Base-by-base conservation (phyloP, 2,329 filamentous ascomycete genomes). In the Diaporthe longicolla region DNA sequence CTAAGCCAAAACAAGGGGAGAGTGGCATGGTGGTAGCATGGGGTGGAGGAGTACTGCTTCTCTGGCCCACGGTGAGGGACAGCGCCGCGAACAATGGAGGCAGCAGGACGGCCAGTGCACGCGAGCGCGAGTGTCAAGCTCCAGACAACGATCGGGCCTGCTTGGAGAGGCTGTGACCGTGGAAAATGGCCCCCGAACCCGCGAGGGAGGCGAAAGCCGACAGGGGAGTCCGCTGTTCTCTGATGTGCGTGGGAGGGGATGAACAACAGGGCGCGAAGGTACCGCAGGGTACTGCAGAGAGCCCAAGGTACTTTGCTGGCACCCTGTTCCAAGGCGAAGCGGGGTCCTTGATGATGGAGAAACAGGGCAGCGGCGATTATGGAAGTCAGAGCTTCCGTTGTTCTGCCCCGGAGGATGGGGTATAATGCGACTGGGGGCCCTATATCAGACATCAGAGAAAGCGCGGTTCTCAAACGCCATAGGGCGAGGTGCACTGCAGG, bases 81-180 rank as follows among this genome's bases (percentile, higher is more conserved):
- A 80, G 78, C 86, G 85, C 86, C 86, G 87, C 85, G 81, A 81
- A 80, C 79, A 80, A 80, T 80, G 82, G 80, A 82, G 79, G 80
- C 77, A 81, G 81, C 82, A 84, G 83, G 79, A 82, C 82, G 81
- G 82, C 80, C 81, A 78, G 82, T 54, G 40, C 24, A 70, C 43
- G 55, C 63, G 52, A 71, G 65, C 43, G 73, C 75, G 72, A 77
- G 74, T 70, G 75, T 72, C 71, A 69, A 57, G 72, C 70, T 70
- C 74, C 72, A 74, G 74, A 75, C 77, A 76, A 73, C 75, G 76
- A 77, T 76, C 45, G 61, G 77, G 76, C 75, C 78, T 79, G 75
- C 76, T 77, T 76, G 50, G 65, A 66, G 55, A 50, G 37, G n/a
- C 48, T 65, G 29, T 61, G 58, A 43, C 52, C 26, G 59, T 73